Evolutionary conservation across 305 asterid genomes (phyloP), one percentile per base, ranked within the genome.

Genomic region (Fraxinus platypoda): DNA sequence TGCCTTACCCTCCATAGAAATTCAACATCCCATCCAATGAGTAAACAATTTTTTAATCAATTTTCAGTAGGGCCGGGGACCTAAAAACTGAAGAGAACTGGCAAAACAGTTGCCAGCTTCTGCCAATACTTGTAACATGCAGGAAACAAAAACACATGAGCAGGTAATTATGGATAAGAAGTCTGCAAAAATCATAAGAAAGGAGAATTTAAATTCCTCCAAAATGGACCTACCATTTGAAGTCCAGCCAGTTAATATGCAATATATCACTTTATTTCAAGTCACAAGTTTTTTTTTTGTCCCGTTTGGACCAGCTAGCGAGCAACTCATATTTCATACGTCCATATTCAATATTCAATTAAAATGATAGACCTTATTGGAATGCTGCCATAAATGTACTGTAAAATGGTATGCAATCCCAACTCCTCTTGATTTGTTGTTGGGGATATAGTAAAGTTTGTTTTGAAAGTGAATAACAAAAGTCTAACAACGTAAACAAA

Each of bases 131-230:
- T 68, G 19, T 62, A 49, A 64, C 78, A 66, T 38, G 52, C 6
- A 76, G 41, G 81, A 74, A 80, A 77, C 82, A 43, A 79, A 85
- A 85, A 43, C 81, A 84, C 87, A 82, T 80, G 89, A 86, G 57
- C 79, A 81, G 80, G 77, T 81, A 75, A 78, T 79, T 54, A 43
- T 83, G 85, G 89, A 85, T 84, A 88, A 81, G 86, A 80, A 83
- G 21, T 35, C 81, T 80, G 64, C 81, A 82, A 80, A 78, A 82
- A 73, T 43, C 77, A 85, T 38, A 26, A 35, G 68, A 79, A 72
- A 78, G 77, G 43, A 71, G 80, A 64, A 84, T 9, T 70, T 72
- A 57, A 87, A 78, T 73, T 83, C 86, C 79, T 81, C 73, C 28
- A 70, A 74, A 73, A 46, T 83, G 84, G 89, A 71, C 89, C 86